These are phyloP conservation scores for Hydnum rufescens DNA, from an alignment of 768 basidiomycete genomes.

Conservation along the genomic window DNA sequence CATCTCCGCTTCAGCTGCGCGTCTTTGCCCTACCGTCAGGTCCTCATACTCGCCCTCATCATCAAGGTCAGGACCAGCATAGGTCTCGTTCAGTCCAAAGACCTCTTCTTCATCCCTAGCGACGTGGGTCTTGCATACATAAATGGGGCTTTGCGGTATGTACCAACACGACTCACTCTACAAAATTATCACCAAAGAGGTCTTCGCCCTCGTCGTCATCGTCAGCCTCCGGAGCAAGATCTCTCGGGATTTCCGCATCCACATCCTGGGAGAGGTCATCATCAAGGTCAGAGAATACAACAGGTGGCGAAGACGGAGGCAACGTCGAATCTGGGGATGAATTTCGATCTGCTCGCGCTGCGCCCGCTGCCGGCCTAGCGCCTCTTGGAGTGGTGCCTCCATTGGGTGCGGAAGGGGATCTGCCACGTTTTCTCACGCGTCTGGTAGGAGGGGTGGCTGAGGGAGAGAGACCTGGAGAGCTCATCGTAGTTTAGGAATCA, in stretches of 20 bases:
- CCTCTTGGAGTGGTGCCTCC: background rate
- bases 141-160: background rate
- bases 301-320: conserved; percentile 68
- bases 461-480: background rate
- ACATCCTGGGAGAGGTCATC: conserved; percentile 58
- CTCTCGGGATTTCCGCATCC: conserved; percentile 38
- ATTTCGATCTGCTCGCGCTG: background rate
- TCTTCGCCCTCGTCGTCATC: conserved; percentile 83
- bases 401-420: conserved; percentile 2
- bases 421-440: background rate
- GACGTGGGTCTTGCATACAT: conserved; percentile 20
- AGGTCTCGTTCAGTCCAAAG: conserved; percentile 43
- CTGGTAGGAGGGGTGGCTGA: background rate
- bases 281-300: conserved; percentile 62
- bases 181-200: conserved; percentile 57
- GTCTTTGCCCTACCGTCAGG: conserved; percentile 47
- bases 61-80: conserved; percentile 73
- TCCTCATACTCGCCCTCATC: conserved; percentile 48
- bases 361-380: background rate
- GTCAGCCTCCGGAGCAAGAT: conserved; percentile 25
- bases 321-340: conserved; percentile 34
- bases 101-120: conserved; percentile 41
- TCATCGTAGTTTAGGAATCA: too few relatives aligned
- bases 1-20: conserved; percentile 76
- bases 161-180: conserved; percentile 31